A percentile compares a stretch with the other conserved stretches of the same genome.
Conservation (phyloP, 495 filamentous ascomycete species). For the Hypoxylon fuscum region DNA sequence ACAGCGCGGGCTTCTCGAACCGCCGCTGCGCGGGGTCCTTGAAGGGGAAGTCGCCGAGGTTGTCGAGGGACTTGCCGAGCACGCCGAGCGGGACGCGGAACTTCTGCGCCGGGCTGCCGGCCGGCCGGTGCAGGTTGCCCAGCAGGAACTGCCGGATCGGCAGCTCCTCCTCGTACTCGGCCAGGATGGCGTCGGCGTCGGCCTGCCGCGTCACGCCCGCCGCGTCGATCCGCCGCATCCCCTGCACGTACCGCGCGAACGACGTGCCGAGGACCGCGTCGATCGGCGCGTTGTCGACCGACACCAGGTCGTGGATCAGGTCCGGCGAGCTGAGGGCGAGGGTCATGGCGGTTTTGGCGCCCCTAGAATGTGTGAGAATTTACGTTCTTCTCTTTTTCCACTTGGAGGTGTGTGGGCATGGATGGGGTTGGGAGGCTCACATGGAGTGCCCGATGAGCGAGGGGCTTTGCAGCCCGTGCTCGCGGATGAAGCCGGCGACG, state of each 20-base stretch:
- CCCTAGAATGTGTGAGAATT: constrained; percentile 60
- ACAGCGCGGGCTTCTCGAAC: constrained; percentile 80
- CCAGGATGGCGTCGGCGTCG: constrained; percentile 83
- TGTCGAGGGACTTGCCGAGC: constrained; percentile 49
- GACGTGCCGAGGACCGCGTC: constrained; percentile 76
- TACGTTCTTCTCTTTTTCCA: neutral
- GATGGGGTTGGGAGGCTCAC: constrained; percentile 55
- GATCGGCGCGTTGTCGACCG: constrained; percentile 93
- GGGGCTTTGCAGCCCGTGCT: constrained; percentile 72
- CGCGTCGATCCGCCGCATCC: constrained; percentile 83
- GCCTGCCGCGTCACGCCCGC: constrained; percentile 69
- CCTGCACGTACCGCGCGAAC: constrained; percentile 83
- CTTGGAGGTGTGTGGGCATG: neutral
- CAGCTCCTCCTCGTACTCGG: constrained; percentile 77
- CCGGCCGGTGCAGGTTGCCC: constrained; percentile 77
- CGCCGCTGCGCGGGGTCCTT: constrained; percentile 65
- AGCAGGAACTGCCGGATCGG: constrained; percentile 90
- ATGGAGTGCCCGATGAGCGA: constrained; percentile 96
- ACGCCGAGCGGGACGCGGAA: constrained; percentile 59
- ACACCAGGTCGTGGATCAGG: constrained; percentile 72
- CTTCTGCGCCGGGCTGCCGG: constrained; percentile 37
- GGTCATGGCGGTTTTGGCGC: constrained; percentile 93
- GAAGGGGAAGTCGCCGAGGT: constrained; percentile 89
- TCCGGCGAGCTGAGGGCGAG: constrained; percentile 75
- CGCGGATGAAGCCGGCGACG: constrained; percentile 78